These are phyloP conservation scores for Epichloe elymi DNA, from an alignment of 2,329 filamentous ascomycete genomes.

Conservation along the genomic window DNA sequence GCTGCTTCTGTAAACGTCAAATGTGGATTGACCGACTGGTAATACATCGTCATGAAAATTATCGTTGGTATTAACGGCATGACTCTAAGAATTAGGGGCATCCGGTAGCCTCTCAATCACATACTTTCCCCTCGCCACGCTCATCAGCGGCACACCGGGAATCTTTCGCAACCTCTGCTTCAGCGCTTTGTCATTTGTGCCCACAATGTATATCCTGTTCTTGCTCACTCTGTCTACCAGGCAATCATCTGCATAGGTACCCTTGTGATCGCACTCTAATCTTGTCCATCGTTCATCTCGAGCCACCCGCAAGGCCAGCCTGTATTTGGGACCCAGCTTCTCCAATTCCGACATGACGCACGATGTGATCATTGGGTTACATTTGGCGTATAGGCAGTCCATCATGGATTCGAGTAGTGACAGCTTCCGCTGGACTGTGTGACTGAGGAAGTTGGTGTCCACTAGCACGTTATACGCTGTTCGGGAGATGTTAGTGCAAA, in stretches of 20 bases:
- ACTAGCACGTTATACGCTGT: slow-evolving; percentile 46
- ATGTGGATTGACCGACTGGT: too few species aligned
- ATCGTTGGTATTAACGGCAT: not conserved
- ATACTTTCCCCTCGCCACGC: slow-evolving; percentile 80
- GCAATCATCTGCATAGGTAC: slow-evolving; percentile 71
- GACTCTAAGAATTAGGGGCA: slow-evolving; percentile 45
- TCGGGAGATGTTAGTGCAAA: not conserved
- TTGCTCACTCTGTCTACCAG: slow-evolving; percentile 63
- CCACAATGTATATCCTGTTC: slow-evolving; percentile 66
- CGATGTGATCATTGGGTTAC: slow-evolving; percentile 70
- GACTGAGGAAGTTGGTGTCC: slow-evolving; percentile 83
- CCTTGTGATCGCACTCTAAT: slow-evolving; percentile 81
- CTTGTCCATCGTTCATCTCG: slow-evolving; percentile 81
- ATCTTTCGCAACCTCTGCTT: slow-evolving; percentile 72
- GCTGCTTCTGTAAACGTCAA: too few species aligned
- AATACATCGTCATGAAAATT: not conserved
- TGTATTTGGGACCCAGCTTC: slow-evolving; percentile 79
- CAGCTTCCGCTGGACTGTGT: slow-evolving; percentile 84
- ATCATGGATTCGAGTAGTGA: slow-evolving; percentile 80
- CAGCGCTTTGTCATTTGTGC: slow-evolving; percentile 64
- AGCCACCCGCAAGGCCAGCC: slow-evolving; percentile 74
- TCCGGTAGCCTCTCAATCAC: slow-evolving; percentile 85
- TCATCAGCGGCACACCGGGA: slow-evolving; percentile 57
- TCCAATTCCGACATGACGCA: slow-evolving; percentile 75
- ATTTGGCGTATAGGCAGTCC: slow-evolving; percentile 88